Base-by-base conservation (phyloP, 2,329 filamentous ascomycete genomes). In the Stagonosporopsis rhizophila region DNA sequence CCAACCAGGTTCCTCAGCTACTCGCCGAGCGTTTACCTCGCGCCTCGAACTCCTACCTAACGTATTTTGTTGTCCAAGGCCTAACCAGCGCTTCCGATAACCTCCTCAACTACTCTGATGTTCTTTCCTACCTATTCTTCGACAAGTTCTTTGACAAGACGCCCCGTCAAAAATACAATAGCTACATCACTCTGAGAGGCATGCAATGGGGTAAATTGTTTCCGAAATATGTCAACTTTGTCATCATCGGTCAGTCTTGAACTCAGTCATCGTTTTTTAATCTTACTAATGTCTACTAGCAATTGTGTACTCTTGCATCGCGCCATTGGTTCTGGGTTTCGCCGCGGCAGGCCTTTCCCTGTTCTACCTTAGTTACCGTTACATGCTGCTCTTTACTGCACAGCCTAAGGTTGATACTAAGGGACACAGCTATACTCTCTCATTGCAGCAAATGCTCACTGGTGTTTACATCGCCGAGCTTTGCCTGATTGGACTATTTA, bases 1-100 rank as follows among this genome's bases (percentile, higher is more conserved):
- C 92, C 0, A 73, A 79, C 2, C 77, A 78, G 0, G 84, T 87
- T 6, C 86, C 91, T 0, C 77, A 73, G 0, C 77, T 96, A 35
- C 82, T 96, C 4, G 89, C 92, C 0, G 70, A 81, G 15, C 89
- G 90, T 56, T 81, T 99, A 6, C 95, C 95, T 17, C 88, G 85
- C 52, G 88, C 92, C 0, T 93, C 92, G 58, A 98, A 96, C 78
- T 96, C 98, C 72, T 99, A 97, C 76, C 88, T 98, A 19, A 91
- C 89, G 0, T 99, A 98, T 78, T 96, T 99, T 64, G 86, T 98
- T 28, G 85, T 99, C 2, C 95, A 98, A 76, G 96, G 94, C 30
- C 77, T 98, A 55, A 89, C 88, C 1, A 87, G 94, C 59, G 89
- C 92, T 3, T 84, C 91, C 0, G 85, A 88, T 42, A 85, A 90